Evolutionary conservation across 1,284 basidiomycete genomes (phyloP).

Genomic region (Malassezia restricta): DNA sequence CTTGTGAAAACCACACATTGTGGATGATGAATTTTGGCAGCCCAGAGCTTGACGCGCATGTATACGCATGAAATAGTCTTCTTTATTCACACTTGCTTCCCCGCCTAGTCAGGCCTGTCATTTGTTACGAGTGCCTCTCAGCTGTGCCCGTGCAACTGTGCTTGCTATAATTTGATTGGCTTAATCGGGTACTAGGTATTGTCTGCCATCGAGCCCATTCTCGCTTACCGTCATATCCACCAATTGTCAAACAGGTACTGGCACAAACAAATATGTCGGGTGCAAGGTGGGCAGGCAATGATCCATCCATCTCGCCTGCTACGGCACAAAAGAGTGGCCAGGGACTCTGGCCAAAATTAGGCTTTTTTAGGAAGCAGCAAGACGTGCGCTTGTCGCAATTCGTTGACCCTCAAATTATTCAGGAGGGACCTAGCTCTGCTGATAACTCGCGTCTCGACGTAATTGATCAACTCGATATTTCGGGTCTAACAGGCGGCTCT

Average conservation of each 20-base stretch:
- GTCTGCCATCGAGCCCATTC: no score
- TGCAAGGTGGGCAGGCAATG: neutral
- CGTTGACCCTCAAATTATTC: constrained; percentile 7
- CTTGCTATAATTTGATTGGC: no score
- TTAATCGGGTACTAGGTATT: no score
- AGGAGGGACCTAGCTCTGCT: neutral
- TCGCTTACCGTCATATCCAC: no score
- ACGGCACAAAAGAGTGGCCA: constrained; percentile 2
- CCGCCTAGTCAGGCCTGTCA: no score
- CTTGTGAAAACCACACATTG: constrained; percentile 6
- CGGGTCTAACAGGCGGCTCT: constrained; percentile 34
- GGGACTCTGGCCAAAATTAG: neutral
- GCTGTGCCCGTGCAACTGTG: neutral
- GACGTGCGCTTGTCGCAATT: constrained; percentile 5
- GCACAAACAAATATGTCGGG: neutral
- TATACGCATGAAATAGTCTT: neutral
- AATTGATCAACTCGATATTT: constrained; percentile 41
- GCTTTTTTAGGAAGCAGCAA: constrained; percentile 3
- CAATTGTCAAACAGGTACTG: no score
- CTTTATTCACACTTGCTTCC: no score
- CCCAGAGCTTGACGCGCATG: neutral
- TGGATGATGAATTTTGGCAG: constrained; percentile 8
- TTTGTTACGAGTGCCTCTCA: neutral
- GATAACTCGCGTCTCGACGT: constrained; percentile 30
- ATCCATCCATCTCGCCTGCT: constrained; percentile 4